phyloP scores from a whole-genome alignment of 768 basidiomycete species.

The Tubosaeta sp. region DNA sequence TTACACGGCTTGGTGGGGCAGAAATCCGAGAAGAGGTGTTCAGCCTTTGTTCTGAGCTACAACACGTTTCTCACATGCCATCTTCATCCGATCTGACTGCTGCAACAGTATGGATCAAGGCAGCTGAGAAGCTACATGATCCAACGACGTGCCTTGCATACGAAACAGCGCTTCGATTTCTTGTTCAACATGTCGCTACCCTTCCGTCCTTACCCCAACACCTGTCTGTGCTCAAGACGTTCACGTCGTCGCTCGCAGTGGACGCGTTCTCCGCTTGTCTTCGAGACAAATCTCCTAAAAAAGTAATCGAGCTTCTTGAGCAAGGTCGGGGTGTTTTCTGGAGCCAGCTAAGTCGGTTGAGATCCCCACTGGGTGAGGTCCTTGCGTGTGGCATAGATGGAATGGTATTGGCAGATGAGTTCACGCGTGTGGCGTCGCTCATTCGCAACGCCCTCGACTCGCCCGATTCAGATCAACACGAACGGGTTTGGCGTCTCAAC shows the following conservation, averaged over 20 bases:
- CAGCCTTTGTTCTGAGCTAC: background rate
- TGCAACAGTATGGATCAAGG: background rate
- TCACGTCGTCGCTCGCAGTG: background rate
- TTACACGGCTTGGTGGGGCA: background rate
- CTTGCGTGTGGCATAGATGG: background rate
- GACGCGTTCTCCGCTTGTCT: background rate
- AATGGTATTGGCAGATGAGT: background rate
- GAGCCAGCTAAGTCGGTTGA: background rate
- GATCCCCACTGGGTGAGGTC: background rate
- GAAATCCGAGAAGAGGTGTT: background rate
- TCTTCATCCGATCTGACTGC: background rate
- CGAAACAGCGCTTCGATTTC: background rate
- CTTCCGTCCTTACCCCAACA: background rate
- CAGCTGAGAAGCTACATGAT: background rate
- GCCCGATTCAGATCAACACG: background rate
- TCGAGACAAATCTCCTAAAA: background rate
- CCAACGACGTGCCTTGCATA: background rate
- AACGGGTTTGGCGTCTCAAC: background rate
- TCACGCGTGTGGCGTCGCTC: background rate
- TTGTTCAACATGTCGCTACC: background rate
- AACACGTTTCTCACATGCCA: background rate
- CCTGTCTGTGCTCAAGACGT: background rate
- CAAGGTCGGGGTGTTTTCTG: background rate
- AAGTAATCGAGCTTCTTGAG: background rate
- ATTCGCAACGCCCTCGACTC: background rate